Conservation (phyloP, 2,329 filamentous ascomycete genomes). For the Hirsutella rhossiliensis region DNA sequence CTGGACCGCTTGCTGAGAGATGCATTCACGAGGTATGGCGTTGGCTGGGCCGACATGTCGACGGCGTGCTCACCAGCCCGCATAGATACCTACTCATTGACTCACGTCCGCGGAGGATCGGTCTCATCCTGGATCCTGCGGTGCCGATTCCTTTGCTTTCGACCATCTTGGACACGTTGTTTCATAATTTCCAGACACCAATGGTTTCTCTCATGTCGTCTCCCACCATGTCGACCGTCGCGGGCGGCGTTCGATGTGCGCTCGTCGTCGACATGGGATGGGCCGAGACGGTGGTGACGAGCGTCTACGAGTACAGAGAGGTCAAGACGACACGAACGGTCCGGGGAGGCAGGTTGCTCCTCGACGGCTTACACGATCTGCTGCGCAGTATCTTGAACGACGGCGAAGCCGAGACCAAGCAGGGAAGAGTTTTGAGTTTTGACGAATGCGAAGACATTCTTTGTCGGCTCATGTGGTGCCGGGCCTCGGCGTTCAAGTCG, state of each 20-base stretch:
- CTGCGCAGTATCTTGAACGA: conserved; percentile 27
- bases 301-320: conserved; percentile 83
- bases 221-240: conserved; percentile 61
- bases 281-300: conserved; percentile 77
- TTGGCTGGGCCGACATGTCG: not conserved
- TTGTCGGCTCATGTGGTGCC: conserved; percentile 68
- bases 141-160: conserved; percentile 71
- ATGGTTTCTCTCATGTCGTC: conserved; percentile 70
- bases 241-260: conserved; percentile 75
- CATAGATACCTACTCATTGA: conserved; percentile 54
- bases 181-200: conserved; percentile 68
- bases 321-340: conserved; percentile 58
- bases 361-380: conserved; percentile 55
- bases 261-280: conserved; percentile 86
- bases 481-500: conserved; percentile 17
- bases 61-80: not conserved
- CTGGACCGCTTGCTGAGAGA: conserved; percentile 74
- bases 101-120: conserved; percentile 61
- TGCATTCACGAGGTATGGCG: conserved; percentile 60
- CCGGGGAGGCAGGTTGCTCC: conserved; percentile 61
- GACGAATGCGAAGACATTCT: conserved; percentile 73
- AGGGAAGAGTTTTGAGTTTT: conserved; percentile 43
- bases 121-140: conserved; percentile 64
- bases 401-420: conserved; percentile 16
- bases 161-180: conserved; percentile 63